Evolutionary conservation across 495 filamentous ascomycete species (phyloP), one percentile per base, ranked within the genome.

Genomic region (Aspergillus cavernicola): DNA sequence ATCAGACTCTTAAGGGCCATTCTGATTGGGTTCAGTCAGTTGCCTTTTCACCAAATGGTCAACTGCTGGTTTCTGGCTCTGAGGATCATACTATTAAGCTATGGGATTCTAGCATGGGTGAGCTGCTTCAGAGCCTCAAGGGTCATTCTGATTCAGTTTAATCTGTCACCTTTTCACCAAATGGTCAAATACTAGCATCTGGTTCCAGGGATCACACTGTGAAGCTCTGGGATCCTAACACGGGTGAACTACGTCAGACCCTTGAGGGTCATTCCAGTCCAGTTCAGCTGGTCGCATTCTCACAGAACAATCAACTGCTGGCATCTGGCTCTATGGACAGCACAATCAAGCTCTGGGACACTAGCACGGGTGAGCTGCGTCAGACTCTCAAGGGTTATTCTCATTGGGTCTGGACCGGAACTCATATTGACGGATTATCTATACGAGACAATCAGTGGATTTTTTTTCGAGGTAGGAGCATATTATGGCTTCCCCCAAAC

Each of bases 321-420:
- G 50, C 50, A 2, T 44, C 41, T 35, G 50, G 28, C 11, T 53
- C 28, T 19, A 1, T 4, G 4, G 39, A 53, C 20, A 24, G 23
- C 0, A 36, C 39, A 6, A 24, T 64, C 37, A 36, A 59, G 2
- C 44, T 55, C 10, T 53, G 50, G 50, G 28, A 53, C 11, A 2
- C 50, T 18, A 24, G 18, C 13, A 43, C 50, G 23, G 50, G 39
- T 16, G 10, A 15, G 8, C 40, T 44, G 20, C 38, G 33, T 4
- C 50, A 56, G 39, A 58, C 51, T 31, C 57, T 63, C 28, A 6
- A 29, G 9, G 50, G 33, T 18, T 57, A 48, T 15, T 35, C 38
- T 47, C 57, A 13, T 28, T 9, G 24, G 24, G 24, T 9, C 10
- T 50, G 31, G 32, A 13, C 32, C n/a, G 12, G 20, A 16, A 23